Conservation (phyloP, 768 basidiomycete species). For the Boletus pseudo-olivaceus region DNA sequence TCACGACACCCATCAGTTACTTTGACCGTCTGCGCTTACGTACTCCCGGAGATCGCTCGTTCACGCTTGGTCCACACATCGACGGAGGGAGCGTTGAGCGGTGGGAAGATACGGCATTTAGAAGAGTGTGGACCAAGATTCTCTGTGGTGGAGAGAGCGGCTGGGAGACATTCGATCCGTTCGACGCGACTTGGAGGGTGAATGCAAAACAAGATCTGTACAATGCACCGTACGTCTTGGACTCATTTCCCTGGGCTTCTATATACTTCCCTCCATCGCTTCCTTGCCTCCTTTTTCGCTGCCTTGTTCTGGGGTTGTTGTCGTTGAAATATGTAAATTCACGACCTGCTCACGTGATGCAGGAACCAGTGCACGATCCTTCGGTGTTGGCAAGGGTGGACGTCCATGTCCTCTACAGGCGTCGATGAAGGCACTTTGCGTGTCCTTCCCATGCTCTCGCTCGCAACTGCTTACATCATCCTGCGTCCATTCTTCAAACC, state of each 20-base stretch:
- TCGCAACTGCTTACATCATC: constrained; percentile 57
- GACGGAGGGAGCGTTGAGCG: constrained; percentile 54
- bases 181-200: constrained; percentile 44
- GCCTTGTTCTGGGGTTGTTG: constrained; percentile 1
- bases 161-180: constrained; percentile 52
- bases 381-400: constrained; percentile 60
- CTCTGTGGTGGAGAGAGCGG: constrained; percentile 36
- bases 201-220: constrained; percentile 61
- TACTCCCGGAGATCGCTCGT: constrained; percentile 63
- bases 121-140: constrained; percentile 42
- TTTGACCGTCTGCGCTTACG: constrained; percentile 75
- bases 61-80: constrained; percentile 62
- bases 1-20: constrained; percentile 65
- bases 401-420: constrained; percentile 49
- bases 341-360: constrained; percentile 4
- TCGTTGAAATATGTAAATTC: background rate
- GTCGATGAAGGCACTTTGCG: constrained; percentile 60
- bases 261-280: background rate
- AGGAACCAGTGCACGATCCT: constrained; percentile 54
- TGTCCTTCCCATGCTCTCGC: constrained; percentile 54
- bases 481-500: constrained; percentile 66
- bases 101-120: constrained; percentile 48
- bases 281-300: background rate
- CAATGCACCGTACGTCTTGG: constrained; percentile 43
- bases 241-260: background rate